Base-by-base conservation (phyloP, 768 basidiomycete species). In the Suillus weaverae region DNA sequence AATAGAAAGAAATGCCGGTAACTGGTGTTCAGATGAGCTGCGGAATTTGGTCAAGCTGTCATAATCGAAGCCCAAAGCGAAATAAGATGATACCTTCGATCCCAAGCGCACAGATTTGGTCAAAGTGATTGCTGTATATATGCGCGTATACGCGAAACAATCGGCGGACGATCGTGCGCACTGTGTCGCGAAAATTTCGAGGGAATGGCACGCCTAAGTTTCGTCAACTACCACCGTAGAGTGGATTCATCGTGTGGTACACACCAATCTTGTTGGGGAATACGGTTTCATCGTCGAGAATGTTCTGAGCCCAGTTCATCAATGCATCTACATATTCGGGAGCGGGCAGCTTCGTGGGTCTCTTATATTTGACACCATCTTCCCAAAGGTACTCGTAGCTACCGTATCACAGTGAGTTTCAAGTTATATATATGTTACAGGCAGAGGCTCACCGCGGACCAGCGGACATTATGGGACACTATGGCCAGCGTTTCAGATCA, bases 71-170 rank as follows among this genome's bases (percentile, higher is more conserved):
- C 11, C 33, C 3, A 9, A 26, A 54, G 14, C 36, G 13, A 50
- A 22, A 32, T 18, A 14, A 16, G 7, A 60, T 39, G 26, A 72
- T 66, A 97, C 97, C 97, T 86, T 99, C 97, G 61, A 99, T 98
- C 6, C 96, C 96, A 54, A 99, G 80, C 16, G 97, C 97, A 76
- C 97, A 99, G 65, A 99, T 94, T 71, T 99, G 97, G 71, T 99
- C 97, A 76, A 99, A 99, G 78, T 99, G 97, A 70, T 95, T 97
- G 82, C 95, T 97, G 81, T 99, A 99, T 73, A 99, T 89, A 76
- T 99, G 97, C 22, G 95, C 97, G 75, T 99, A 99, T 48, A 99
- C 92, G 20, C 97, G 86, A 84, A 99, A 99, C 62, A 99, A 77
- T 33, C 97, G 86, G 53, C 97, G 86, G 64, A 94, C 86, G 65